Evolutionary conservation across 1,284 basidiomycete species (phyloP), one percentile per base, ranked within the genome.

Genomic region (Ganoderma sp.): DNA sequence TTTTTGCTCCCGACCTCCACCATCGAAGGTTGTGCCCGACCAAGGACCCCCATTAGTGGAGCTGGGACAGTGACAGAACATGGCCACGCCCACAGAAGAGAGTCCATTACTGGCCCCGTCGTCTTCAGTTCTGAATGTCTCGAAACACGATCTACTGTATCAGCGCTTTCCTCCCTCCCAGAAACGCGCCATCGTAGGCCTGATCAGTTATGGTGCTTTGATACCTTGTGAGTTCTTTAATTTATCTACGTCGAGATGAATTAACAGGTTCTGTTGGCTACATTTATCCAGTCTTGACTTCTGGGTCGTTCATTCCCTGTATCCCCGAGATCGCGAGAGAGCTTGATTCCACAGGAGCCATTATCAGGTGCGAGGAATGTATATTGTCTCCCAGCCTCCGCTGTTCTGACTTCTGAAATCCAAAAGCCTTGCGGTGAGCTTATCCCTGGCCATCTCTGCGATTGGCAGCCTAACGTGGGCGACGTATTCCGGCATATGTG

Each of bases 241-340:
- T 7, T 12, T 50, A 39, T 2, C 34, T 25, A 15, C 12, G 17
- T 45, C 14, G n/a, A 50, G 48, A 22, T 17, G 12, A 15, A 68
- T 37, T 12, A 32, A 19, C 54, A 32, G 42, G 22, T 42, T 32
- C 22, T 25, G 34, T 64, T 2, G 42, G 32, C 32, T 32, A 32
- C 32, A 32, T 32, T 32, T 5, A 12, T 15, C 3, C 73, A 93
- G 90, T 90, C 37, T 88, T 93, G 75, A 86, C 90, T 0, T 84
- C 88, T 2, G 87, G 88, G 5, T 86, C 88, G 2, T 92, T 93
- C 78, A 82, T 91, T 2, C 92, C 91, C 0, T 85, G 87, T 0
- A 90, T 93, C 59, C 89, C 90, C 0, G 82, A 88, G 67, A 88
- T 93, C 70, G 85, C 89, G 0, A 76, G 79, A 32, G 90, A 93